Evolutionary conservation across 306 rosid species (phyloP), one percentile per base, ranked within the genome.

Genomic region (Clitoria ternatea): DNA sequence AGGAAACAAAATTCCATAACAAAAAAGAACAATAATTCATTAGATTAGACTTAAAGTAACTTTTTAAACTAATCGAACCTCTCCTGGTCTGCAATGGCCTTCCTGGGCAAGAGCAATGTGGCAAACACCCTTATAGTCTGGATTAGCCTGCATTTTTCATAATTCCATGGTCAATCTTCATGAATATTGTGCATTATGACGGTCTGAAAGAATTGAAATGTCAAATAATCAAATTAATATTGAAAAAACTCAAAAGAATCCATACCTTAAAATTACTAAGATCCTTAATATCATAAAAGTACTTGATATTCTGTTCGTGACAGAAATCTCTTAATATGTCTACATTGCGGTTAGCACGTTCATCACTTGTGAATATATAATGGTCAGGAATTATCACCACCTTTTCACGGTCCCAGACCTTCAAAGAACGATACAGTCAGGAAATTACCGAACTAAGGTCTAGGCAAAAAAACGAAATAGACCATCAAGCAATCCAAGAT

Each of bases 71-170:
- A 60, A 76, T 40, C 72, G 23, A 75, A 86, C 98, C 98, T 93
- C 98, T 80, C 98, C 98, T 10, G 98, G 98, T 85, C 98, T 88
- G 72, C 96, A 88, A 75, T 93, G 98, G 80, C 98, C 98, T 88
- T 93, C 98, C 87, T 93, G 98, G 33, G 98, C 98, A 85, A 93
- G 96, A 53, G 97, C 98, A 48, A 93, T 5, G 33, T 93, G 98
- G 78, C 98, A 93, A 39, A 93, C 98, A 53, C 98, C 98, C 83
- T 93, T 93, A 83, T 90, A 93, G 78, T 93, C 98, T 6, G 97
- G 98, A 87, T 93, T 93, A 69, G 82, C 98, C 98, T 93, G 80
- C 75, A 76, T 66, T 53, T 17, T 78, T 62, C n/a, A 81, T 67
- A 67, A 24, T 40, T 65, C 33, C 69, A 47, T 5, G 19, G 26